Percentiles rank a stretch among this genome's conserved stretches.
These are phyloP conservation scores for Jaapia argillacea DNA, from an alignment of 768 basidiomycete genomes.

Conservation along the genomic window DNA sequence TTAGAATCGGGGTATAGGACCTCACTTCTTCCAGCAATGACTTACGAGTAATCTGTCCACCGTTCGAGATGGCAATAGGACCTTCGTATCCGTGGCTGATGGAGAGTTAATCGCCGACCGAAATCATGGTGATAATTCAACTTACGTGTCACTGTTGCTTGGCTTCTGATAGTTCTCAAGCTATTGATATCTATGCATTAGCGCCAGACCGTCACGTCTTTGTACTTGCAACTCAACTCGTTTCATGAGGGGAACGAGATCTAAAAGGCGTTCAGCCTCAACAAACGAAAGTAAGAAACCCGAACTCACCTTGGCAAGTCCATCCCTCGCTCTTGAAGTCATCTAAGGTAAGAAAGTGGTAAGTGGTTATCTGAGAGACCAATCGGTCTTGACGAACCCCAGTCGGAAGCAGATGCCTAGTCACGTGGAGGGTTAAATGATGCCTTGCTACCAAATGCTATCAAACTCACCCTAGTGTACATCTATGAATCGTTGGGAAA, in stretches of 20 bases:
- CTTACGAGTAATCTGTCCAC: conserved; percentile 42
- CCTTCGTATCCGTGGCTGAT: conserved; percentile 43
- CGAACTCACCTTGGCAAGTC: conserved; percentile 43
- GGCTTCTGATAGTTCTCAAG: conserved; percentile 75
- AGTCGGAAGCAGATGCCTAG: conserved; percentile 62
- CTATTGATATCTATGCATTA: no score
- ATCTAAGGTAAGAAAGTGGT: conserved; percentile 24
- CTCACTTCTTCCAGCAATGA: no score
- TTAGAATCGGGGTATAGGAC: no score
- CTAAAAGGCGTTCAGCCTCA: conserved; percentile 19
- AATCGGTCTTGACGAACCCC: conserved; percentile 34
- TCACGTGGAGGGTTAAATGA: conserved; percentile 1
- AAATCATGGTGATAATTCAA: not conserved
- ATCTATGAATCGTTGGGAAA: conserved; percentile 26
- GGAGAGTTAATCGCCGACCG: not conserved
- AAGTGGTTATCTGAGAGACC: not conserved
- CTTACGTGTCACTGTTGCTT: conserved; percentile 48
- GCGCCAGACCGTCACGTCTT: no score
- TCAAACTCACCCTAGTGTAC: conserved; percentile 46
- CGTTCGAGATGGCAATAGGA: conserved; percentile 66
- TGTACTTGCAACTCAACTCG: no score
- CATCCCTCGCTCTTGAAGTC: conserved; percentile 67
- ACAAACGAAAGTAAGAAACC: conserved; percentile 1
- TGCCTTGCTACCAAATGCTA: not conserved
- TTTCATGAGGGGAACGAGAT: conserved; percentile 66